Conservation (phyloP, 208 protist genomes). For the Trypanosoma congolense region DNA sequence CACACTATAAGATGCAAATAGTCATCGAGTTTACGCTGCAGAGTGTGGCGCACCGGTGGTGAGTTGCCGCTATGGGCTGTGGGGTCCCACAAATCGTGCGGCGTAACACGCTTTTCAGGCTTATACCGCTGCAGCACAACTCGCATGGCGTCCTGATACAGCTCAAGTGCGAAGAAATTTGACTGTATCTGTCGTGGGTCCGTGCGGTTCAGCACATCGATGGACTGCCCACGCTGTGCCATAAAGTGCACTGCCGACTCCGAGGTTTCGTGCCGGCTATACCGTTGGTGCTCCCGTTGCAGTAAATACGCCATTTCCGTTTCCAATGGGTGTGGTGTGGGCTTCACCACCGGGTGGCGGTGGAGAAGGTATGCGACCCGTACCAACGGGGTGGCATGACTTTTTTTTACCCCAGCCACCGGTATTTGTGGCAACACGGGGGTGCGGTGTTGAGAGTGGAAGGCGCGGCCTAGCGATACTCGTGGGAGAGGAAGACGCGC, state of each 20-base stretch:
- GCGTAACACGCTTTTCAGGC: constrained; percentile 50
- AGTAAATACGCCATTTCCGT: constrained; percentile 65
- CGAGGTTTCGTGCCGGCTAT: constrained; percentile 62
- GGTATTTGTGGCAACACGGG: constrained; percentile 64
- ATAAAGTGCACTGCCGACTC: constrained; percentile 77
- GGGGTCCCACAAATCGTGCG: constrained; percentile 43
- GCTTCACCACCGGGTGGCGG: constrained; percentile 71
- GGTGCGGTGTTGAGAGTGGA: constrained; percentile 77
- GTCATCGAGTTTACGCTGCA: constrained; percentile 75
- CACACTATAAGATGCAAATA: constrained; percentile 75
- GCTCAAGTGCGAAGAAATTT: constrained; percentile 77
- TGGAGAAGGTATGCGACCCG: constrained; percentile 70
- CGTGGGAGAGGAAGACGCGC: constrained; percentile 1
- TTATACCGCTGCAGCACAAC: constrained; percentile 71
- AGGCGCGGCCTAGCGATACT: constrained; percentile 12
- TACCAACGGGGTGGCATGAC: constrained; percentile 14
- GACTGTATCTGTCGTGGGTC: constrained; percentile 58
- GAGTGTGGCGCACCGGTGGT: constrained; percentile 52
- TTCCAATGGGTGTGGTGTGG: constrained; percentile 72
- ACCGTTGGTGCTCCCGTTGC: constrained; percentile 77
- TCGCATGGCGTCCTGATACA: constrained; percentile 81
- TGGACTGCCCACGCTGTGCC: constrained; percentile 45
- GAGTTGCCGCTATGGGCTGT: constrained; percentile 12
- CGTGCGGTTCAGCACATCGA: constrained; percentile 63
- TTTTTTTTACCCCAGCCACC: constrained; percentile 21